phyloP scores from a whole-genome alignment of 2,329 filamentous ascomycete species.

The Aspergillus viridinutans region DNA sequence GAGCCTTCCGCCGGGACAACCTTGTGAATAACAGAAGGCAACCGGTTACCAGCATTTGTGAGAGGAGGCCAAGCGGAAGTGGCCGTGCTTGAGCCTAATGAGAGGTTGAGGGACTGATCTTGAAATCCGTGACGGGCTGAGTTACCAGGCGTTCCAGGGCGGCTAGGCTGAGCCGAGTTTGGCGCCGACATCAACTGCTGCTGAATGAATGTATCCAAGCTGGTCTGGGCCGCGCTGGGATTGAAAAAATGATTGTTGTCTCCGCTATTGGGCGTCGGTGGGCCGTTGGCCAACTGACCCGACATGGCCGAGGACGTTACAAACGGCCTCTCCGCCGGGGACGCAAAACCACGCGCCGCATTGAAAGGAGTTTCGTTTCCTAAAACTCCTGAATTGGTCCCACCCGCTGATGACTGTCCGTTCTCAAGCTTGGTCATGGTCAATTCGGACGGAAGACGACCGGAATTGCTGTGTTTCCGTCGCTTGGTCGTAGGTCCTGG shows the following conservation, averaged over 20 bases:
- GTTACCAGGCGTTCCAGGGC: slow-evolving; percentile 65
- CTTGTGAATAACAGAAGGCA: slow-evolving; percentile 68
- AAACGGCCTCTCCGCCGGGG: slow-evolving; percentile 45
- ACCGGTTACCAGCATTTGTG: slow-evolving; percentile 48
- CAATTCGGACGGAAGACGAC: slow-evolving; percentile 67
- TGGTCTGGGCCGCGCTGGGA: slow-evolving; percentile 56
- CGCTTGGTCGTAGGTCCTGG: slow-evolving; percentile 70
- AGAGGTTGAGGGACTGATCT: slow-evolving; percentile 27
- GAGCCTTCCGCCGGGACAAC: slow-evolving; percentile 80
- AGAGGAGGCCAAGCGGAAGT: slow-evolving; percentile 53
- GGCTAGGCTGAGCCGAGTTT: slow-evolving; percentile 67
- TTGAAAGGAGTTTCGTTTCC: slow-evolving; percentile 41
- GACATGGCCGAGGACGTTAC: slow-evolving; percentile 40
- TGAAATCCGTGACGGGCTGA: slow-evolving; percentile 43
- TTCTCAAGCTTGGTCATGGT: slow-evolving; percentile 80
- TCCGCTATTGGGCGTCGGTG: slow-evolving; percentile 63
- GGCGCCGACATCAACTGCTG: slow-evolving; percentile 68
- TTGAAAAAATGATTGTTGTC: slow-evolving; percentile 58
- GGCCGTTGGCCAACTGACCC: slow-evolving; percentile 54
- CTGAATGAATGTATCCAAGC: slow-evolving; percentile 61
- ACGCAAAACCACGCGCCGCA: slow-evolving; percentile 31
- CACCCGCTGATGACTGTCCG: slow-evolving; percentile 31
- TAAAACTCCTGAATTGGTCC: slow-evolving; percentile 35
- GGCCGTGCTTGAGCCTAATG: slow-evolving; percentile 42
- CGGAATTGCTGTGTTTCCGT: slow-evolving; percentile 68